Evolutionary conservation across 352 stramenopile species (phyloP).

Genomic region (Globisporangium cystogenes): DNA sequence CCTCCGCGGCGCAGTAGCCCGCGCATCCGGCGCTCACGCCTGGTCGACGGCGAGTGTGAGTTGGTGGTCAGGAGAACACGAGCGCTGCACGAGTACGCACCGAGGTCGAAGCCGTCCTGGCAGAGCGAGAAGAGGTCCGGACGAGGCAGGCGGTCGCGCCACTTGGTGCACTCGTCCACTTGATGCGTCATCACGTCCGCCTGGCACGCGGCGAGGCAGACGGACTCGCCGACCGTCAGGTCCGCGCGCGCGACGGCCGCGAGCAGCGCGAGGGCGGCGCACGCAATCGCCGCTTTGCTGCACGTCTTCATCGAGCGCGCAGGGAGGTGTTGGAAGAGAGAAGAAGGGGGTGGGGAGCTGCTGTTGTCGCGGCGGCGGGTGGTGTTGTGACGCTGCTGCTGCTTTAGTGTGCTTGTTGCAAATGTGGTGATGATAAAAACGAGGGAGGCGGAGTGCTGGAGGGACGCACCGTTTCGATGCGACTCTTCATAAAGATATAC

Average conservation of each 20-base stretch:
- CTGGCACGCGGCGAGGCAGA: conserved; percentile 28
- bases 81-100: neutral
- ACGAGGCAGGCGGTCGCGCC: conserved; percentile 35
- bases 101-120: conserved; percentile 33
- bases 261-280: neutral
- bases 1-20: conserved; percentile 22
- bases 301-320: conserved; percentile 1
- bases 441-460: neutral
- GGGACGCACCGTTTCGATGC: too few relatives aligned
- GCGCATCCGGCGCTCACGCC: conserved; percentile 31
- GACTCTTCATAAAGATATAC: too few relatives aligned
- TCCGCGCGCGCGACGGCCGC: neutral
- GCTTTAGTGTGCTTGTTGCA: too few relatives aligned
- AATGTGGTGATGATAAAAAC: neutral
- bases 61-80: neutral
- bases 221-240: neutral
- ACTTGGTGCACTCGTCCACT: conserved; percentile 31
- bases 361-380: neutral
- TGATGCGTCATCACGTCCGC: conserved; percentile 36
- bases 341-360: neutral
- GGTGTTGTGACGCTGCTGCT: neutral
- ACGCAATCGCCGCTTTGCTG: neutral
- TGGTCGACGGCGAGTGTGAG: neutral
- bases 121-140: conserved; percentile 49
- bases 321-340: neutral